These are phyloP conservation scores for Amaranthus tricolor DNA, from an alignment of 179 eudicot species.

Conservation along the genomic window DNA sequence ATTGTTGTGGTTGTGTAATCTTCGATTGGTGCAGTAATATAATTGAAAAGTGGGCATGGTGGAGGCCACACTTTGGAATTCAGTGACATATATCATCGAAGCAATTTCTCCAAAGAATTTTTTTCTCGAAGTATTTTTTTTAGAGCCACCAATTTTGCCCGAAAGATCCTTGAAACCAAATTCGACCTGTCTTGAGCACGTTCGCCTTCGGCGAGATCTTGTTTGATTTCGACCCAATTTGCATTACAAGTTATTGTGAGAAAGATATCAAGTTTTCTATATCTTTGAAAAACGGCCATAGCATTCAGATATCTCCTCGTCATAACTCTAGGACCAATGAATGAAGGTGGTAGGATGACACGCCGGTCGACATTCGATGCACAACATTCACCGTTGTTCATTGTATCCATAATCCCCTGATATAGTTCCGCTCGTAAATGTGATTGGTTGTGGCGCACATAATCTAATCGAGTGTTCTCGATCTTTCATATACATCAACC, in stretches of 20 bases:
- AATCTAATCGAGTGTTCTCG: constrained; percentile 7
- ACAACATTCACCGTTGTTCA: constrained; percentile 1
- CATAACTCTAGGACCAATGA: background rate
- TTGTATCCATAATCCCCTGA: constrained; percentile 5
- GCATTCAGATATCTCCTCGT: too few relatives aligned
- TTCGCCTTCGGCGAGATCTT: too few relatives aligned
- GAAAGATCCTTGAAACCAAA: background rate
- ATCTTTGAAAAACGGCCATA: too few relatives aligned
- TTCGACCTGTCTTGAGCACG: too few relatives aligned
- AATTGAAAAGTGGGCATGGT: too few relatives aligned
- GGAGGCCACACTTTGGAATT: too few relatives aligned
- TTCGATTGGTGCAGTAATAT: too few relatives aligned
- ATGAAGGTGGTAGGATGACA: background rate
- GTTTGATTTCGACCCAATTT: too few relatives aligned
- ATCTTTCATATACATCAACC: constrained; percentile 15
- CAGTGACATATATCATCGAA: background rate
- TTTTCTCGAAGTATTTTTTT: background rate
- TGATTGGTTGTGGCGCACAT: background rate
- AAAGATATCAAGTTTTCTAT: too few relatives aligned
- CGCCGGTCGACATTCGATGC: background rate
- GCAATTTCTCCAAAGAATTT: constrained; percentile 4
- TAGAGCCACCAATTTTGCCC: constrained; percentile 6
- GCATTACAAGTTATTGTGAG: too few relatives aligned
- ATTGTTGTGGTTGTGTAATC: too few relatives aligned
- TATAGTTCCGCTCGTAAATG: background rate